These are phyloP conservation scores for Lentinula lateritia DNA, from an alignment of 768 basidiomycete species.

Conservation along the genomic window DNA sequence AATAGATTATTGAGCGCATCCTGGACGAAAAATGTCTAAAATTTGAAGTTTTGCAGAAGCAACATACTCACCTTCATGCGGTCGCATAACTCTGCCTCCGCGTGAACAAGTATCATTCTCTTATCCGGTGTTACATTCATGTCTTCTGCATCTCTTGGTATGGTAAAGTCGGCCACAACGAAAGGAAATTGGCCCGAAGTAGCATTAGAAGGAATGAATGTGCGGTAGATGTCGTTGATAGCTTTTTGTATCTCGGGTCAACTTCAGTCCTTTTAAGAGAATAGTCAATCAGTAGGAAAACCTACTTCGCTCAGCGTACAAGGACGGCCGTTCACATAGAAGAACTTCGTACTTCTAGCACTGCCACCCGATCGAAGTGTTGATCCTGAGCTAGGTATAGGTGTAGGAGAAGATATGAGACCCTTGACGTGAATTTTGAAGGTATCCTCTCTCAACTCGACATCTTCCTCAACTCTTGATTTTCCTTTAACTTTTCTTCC, in stretches of 20 bases:
- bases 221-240: slow-evolving; percentile 88
- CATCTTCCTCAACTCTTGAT: slow-evolving; percentile 3
- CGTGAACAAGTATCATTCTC: slow-evolving; percentile 88
- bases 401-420: slow-evolving; percentile 51
- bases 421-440: slow-evolving; percentile 61
- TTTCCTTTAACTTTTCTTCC: background rate
- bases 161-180: slow-evolving; percentile 73
- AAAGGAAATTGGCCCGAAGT: slow-evolving; percentile 69
- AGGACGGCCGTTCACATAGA: slow-evolving; percentile 89
- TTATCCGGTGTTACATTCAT: slow-evolving; percentile 98
- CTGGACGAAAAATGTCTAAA: slow-evolving; percentile 27
- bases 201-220: slow-evolving; percentile 53
- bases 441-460: slow-evolving; percentile 12
- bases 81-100: slow-evolving; percentile 73
- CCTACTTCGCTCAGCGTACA: slow-evolving; percentile 70
- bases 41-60: background rate
- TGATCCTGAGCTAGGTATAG: slow-evolving; percentile 4
- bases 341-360: slow-evolving; percentile 79
- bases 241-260: slow-evolving; percentile 71
- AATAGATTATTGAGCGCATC: slow-evolving; percentile 62
- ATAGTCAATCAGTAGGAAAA: background rate
- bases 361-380: background rate
- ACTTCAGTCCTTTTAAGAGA: background rate
- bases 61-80: slow-evolving; percentile 63
- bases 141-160: slow-evolving; percentile 54